These are phyloP conservation scores for Plasmodium malariae DNA, from an alignment of 169 alveolate genomes.

Conservation along the genomic window DNA sequence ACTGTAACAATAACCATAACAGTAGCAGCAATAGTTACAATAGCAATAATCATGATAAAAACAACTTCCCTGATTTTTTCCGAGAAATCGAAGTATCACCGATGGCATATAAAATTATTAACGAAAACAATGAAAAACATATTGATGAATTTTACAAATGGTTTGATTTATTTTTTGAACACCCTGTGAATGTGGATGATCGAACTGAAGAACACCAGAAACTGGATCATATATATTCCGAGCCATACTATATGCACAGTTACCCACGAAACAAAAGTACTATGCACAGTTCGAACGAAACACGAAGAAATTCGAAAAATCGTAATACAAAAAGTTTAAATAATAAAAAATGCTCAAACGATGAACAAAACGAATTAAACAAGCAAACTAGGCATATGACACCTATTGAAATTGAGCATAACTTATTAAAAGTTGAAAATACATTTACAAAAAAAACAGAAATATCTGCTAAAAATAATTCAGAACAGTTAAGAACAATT, in stretches of 20 bases:
- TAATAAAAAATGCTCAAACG: neutral
- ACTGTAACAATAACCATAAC: neutral
- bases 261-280: no score
- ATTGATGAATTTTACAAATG: slow-evolving; percentile 48
- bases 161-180: slow-evolving; percentile 67
- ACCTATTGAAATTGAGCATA: no score
- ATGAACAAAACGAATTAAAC: neutral
- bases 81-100: slow-evolving; percentile 63
- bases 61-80: neutral
- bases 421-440: neutral
- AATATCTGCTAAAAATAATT: neutral
- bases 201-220: neutral
- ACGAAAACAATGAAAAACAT: slow-evolving; percentile 33
- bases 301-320: neutral
- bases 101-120: slow-evolving; percentile 47
- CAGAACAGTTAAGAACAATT: neutral
- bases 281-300: neutral
- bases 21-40: neutral
- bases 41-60: neutral
- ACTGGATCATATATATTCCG: no score
- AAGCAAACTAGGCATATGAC: neutral
- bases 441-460: neutral
- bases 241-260: no score
- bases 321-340: neutral
- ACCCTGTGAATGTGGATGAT: neutral